Base-by-base conservation (phyloP, 148 eudicot species). In the Spergularia marina region DNA sequence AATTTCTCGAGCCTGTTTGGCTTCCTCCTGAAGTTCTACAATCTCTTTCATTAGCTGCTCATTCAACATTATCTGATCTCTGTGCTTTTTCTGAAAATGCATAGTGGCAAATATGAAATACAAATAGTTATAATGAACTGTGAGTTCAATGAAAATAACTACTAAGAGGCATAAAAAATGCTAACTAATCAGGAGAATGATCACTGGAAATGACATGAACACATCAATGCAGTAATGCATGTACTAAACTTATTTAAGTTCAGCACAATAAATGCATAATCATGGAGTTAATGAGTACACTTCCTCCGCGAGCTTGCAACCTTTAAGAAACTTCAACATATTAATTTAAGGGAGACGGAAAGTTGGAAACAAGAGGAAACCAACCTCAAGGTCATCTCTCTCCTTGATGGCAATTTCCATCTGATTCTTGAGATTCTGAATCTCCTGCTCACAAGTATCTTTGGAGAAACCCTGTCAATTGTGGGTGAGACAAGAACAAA, bases 371-470 rank as follows among this genome's bases (percentile, higher is more conserved):
- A 5, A 47, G 16, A 53, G 73, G 2, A 68, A 68, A 81, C 86
- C 70, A 59, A 89, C 99, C 97, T 89, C 79, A 21, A 90, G 81
- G 63, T 86, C 89, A 53, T 87, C 85, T 83, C 81, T 89, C 82
- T 92, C 99, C 72, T 87, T 88, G 61, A 76, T 58, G 36, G 77
- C 79, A 81, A 81, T 69, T 67, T 92, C 83, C 86, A 89, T 65
- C 78, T 89, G 92, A 73, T 74, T 89, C 75, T 68, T 86, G 65
- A 92, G 89, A 72, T 84, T 79, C 73, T 83, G 86, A 56, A 86
- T 73, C 89, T 95, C 92, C 82, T 79, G 78, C 63, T 84, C 84
- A 73, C 76, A 76, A 60, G 75, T 69, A 78, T 82, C 87, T 77
- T 71, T 78, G 65, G 87, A 77, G 65, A 75, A 81, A 74, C 80